phyloP scores from a whole-genome alignment of 108 stramenopile species.

The Heterococcus sp. region DNA sequence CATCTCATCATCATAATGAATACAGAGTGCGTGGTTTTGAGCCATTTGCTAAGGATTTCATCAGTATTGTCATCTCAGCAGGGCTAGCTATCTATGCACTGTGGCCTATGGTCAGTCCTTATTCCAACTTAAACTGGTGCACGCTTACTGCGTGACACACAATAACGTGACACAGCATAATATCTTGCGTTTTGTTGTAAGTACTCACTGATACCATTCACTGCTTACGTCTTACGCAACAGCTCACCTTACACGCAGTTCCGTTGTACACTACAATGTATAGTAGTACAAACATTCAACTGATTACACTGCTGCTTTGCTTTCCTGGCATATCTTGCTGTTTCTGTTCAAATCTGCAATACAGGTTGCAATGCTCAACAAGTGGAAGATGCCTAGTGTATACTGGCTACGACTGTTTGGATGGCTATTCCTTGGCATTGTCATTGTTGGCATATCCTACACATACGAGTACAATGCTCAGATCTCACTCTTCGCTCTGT shows the following conservation, averaged over 20 bases:
- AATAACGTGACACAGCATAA: too few species aligned
- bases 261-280: too few species aligned
- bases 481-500: too few species aligned
- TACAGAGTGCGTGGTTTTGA: conserved; percentile 30
- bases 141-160: not conserved
- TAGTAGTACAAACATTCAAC: too few species aligned
- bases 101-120: conserved; percentile 42
- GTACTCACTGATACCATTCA: too few species aligned
- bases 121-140: conserved; percentile 7
- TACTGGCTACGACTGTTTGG: not conserved
- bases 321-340: too few species aligned
- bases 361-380: conserved; percentile 33
- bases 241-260: too few species aligned
- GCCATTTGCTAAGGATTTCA: conserved; percentile 12
- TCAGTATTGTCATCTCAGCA: conserved; percentile 19
- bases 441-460: not conserved
- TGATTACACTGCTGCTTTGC: too few species aligned
- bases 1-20: not conserved
- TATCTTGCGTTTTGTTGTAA: too few species aligned
- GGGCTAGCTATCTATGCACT: conserved; percentile 33
- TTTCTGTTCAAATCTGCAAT: too few species aligned
- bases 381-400: not conserved
- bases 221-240: too few species aligned
- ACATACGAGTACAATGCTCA: too few species aligned
- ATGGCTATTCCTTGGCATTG: not conserved